Percentiles rank a stretch among this genome's conserved stretches.
Evolutionary conservation across 805 yeast species (phyloP).

Genomic region (Ogataea corticis): DNA sequence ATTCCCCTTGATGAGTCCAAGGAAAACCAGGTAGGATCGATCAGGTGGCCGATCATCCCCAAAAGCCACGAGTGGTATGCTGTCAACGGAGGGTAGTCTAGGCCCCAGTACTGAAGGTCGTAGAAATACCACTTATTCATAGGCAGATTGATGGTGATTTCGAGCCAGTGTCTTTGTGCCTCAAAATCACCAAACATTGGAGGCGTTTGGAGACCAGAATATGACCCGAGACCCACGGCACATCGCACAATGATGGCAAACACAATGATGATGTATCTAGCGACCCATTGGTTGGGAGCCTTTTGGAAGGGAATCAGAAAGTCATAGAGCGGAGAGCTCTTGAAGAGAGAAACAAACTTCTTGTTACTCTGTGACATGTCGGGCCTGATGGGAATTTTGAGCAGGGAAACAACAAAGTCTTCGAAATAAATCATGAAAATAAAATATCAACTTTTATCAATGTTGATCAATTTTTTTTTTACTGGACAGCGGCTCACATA

Average conservation of each 20-base stretch:
- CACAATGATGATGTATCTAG: constrained; percentile 70
- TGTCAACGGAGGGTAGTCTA: constrained; percentile 96
- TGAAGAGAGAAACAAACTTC: constrained; percentile 35
- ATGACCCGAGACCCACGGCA: constrained; percentile 87
- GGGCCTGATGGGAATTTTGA: background rate
- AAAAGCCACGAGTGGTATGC: constrained; percentile 86
- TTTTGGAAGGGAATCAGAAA: constrained; percentile 75
- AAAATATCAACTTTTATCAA: too few relatives aligned
- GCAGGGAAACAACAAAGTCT: background rate
- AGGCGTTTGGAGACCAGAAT: constrained; percentile 67
- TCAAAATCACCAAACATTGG: constrained; percentile 96
- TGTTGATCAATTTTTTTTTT: too few relatives aligned
- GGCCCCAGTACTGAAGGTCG: constrained; percentile 92
- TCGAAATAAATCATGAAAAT: background rate
- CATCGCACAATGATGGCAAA: constrained; percentile 75
- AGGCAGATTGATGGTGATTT: constrained; percentile 77
- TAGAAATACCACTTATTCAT: constrained; percentile 81
- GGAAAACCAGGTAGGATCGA: constrained; percentile 75
- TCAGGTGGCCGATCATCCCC: constrained; percentile 68
- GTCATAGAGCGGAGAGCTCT: constrained; percentile 68
- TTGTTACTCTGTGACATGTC: constrained; percentile 1
- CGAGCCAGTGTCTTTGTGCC: constrained; percentile 98
- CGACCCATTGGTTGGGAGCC: constrained; percentile 89
- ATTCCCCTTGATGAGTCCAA: constrained; percentile 72
- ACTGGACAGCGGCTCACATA: background rate